Evolutionary conservation across 192 early-diverging fungal species (phyloP), one percentile per base, ranked within the genome.

Genomic region (Hyaloraphidium curvatum): DNA sequence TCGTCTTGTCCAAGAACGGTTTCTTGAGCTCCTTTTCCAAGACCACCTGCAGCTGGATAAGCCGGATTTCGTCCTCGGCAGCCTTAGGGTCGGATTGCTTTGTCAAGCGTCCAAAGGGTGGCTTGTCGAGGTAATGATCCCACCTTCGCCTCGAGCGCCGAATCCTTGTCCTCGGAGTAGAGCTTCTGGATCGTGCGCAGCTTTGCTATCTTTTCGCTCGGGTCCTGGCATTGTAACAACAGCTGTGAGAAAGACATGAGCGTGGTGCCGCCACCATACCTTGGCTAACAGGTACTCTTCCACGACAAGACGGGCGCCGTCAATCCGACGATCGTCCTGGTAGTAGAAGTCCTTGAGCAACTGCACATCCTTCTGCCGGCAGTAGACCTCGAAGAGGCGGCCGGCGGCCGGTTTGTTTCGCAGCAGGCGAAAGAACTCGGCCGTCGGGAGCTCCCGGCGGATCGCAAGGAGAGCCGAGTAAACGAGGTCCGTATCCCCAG

Each of bases 281-380:
- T 26, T 19, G 16, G 3, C 25, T 11, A 1, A 21, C 2, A 14
- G 22, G 41, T n/a, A 11, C 31, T 16, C 64, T 57, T 31, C 55
- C 33, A 61, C 11, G 29, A 71, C 4, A 56, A 67, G n/a, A 59
- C 73, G 31, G 39, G 88, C 76, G 55, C 68, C 68, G 40, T 89
- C 67, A 17, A 78, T 64, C 33, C 66, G 53, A 50, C 83, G 71
- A 71, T 99, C 96, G 59, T 94, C 87, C 62, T 97, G 91, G 58
- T 86, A 97, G 66, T 97, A 99, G 58, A 91, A 99, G 60, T 96
- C 84, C 39, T 80, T 79, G 39, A 99, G 72, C 0, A 94, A 60
- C 14, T 83, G 76, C 22, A 71, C 62, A 31, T 83, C 79, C 56
- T 83, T 80, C 27, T 85, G 67, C 22, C 73, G 74, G 67, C 79